Base-by-base conservation (phyloP, 1,284 basidiomycete genomes). In the Leucoagaricus sp. region DNA sequence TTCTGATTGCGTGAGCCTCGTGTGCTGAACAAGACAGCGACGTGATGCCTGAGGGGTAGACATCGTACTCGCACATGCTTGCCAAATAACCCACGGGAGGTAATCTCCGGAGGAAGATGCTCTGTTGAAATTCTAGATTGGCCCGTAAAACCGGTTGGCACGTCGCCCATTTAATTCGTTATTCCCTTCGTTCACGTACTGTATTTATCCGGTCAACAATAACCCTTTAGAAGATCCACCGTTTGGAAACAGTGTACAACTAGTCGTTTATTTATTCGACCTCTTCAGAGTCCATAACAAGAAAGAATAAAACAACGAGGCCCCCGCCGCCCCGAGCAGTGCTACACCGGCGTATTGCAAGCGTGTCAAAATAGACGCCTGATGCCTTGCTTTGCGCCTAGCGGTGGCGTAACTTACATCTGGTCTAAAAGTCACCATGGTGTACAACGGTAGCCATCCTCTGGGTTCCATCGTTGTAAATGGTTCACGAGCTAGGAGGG, bases 341-440 rank as follows among this genome's bases (percentile, higher is more conserved):
- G 72, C 69, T 58, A 78, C 68, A 58, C 76, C 80, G 63, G 80
- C 65, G 67, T 79, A 77, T 28, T 76, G 78, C 12, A 76, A 63
- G 45, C 69, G 67, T 50, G 70, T 68, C 59, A 89, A 68, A 61
- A 85, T 74, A 49, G 63, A 70, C 21, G 78, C 72, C 72, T 95
- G 93, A 64, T 77, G 74, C 61, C 71, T 74, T 53, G 84, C 85
- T 68, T 84, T 86, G 63, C 73, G 78, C 66, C 81, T 80, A 42
- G 84, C 92, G 36, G 81, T 83, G 58, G 87, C 86, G 70, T 98
- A 98, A 66, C 88, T 89, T 61, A 98, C 84, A 71, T 98, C 96
- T 44, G 94, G 93, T 38, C 94, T 84, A 77, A 99, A 99, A 36
- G 96, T 98, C 62, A 97, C 91, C 94, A 98, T 96, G 31, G 92